Base-by-base conservation (phyloP, 495 filamentous ascomycete genomes). In the Achaetomiella virescens region DNA sequence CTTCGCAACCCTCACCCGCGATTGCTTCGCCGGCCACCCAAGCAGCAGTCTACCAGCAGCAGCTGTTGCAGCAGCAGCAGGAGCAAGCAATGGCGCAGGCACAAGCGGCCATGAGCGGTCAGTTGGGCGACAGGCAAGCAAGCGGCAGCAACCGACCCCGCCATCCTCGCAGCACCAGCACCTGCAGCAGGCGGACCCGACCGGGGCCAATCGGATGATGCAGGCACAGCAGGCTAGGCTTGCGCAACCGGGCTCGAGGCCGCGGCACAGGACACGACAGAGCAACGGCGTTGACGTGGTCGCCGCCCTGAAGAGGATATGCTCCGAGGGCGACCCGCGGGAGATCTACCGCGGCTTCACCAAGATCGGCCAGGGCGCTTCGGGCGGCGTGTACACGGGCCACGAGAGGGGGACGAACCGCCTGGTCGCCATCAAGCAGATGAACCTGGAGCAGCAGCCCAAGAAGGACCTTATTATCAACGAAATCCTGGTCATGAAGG, bases 391-490 rank as follows among this genome's bases (percentile, higher is more conserved):
- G 2, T 98, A 83, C 64, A 96, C 91, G 11, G 93, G 93, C 1
- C 91, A 92, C 68, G 88, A 96, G 69, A 79, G 80, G 60, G 85
- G 82, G 21, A 85, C 83, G 21, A 93, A 93, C 65, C 82, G 84
- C 50, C 88, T 91, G 61, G 95, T 98, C 51, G 93, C 93, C 21
- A 97, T 98, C 75, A 98, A 98, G 71, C 93, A 98, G 77, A 98
- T 98, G 93, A 97, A 98, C 59, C 75, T 98, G 47, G 93, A 97
- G 67, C 85, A 97, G 68, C 93, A 98, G 61, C 93, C 93, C 6
- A 98, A 97, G 80, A 98, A 98, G 70, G 93, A 98, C 64, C 77
- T 97, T 8, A 98, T 98, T 60, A 96, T 98, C 72, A 97, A 98
- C 68, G 93, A 98, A 66, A 98, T 98, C 57, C 71, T 98, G 33